Base-by-base conservation (phyloP, 2,329 filamentous ascomycete genomes). In the Colletotrichum sp. region DNA sequence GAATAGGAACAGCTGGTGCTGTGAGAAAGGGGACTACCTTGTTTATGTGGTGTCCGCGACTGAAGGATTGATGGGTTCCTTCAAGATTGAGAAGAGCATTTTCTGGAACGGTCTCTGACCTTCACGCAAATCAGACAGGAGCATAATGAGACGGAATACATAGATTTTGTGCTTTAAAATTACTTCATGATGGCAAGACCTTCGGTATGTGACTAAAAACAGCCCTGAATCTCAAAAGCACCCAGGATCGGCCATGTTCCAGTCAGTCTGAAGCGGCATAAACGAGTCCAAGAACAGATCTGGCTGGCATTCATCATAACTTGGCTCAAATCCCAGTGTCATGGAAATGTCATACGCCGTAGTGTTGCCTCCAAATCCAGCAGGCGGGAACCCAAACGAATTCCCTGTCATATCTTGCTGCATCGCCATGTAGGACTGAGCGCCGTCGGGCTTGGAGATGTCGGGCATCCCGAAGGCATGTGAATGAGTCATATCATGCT, bases 91-190 rank as follows among this genome's bases (percentile, higher is more conserved):
- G 21, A 89, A 92, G 86, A 92, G 92, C 5, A 89, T 88, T 75
- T 94, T 91, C 88, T 95, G 93, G 93, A 89, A 88, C 72, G 93
- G 93, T 0, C 74, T 95, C 72, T 94, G 81, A 28, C 12, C 3
- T 16, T 13, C 5, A 1, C 5, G 5, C 2, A 7, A 8, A 18
- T 12, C 9, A 44, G 12, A 21, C 4, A 5, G 15, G 10, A 18
- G n/a, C 44, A 52, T 13, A 5, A 21, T 8, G n/a, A 52, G 44
- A 52, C n/a, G 10, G 6, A 21, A 52, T 21, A 12, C 0, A 24
- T 52, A 52, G 1, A 21, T 8, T 0, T 24, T 21, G 0, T 52
- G n/a, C 44, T 8, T 12, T 13, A 52, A n/a, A 8, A 21, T 5
- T 12, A 21, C 12, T 21, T 21, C 44, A 8, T 21, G 12, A 52